Evolutionary conservation across 352 stramenopile species (phyloP), one percentile per base, ranked within the genome.

Genomic region (Plasmopara viticola): DNA sequence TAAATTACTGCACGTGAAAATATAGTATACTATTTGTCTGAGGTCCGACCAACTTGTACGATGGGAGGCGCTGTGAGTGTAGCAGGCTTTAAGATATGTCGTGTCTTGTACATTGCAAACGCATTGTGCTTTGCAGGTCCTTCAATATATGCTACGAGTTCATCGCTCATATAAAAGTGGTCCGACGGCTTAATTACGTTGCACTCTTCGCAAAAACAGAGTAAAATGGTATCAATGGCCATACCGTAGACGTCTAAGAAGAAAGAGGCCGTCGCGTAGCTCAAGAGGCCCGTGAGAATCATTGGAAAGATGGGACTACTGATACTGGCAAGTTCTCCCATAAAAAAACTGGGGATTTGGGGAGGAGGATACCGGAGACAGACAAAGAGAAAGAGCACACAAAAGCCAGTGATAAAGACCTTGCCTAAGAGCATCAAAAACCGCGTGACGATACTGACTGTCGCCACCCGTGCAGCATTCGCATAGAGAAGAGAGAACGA

Each of bases 401-500:
- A 75, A 50, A 84, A 84, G 10, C 60, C 65, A 14, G 79, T 84
- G 70, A 95, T 93, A 59, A 88, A 87, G 28, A 95, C 53, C 62
- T 96, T 95, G 56, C 84, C 88, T n/a, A 95, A 56, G 42, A 86
- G 56, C 62, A 96, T 75, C 17, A 96, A 75, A 65, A 96, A 87
- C 17, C 68, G 71, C 18, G 82, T 76, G 58, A 95, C 71, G 62
- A 93, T 77, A 51, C 72, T 87, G 48, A 94, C 83, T 6, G 82
- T 90, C 28, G 80, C 80, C 43, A 98, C 87, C 7, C 93, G 83
- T 43, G 82, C 74, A 20, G 96, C 86, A 74, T 99, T 99, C 31
- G 92, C 83, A 35, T 98, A 70, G 29, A 99, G 90, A 34, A 98
- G 74, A 53, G 94, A 92, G 68, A 98, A 99, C 38, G 94, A 94